phyloP scores from a whole-genome alignment of 2,329 filamentous ascomycete genomes.

The Fusarium neocosmosporiellum region DNA sequence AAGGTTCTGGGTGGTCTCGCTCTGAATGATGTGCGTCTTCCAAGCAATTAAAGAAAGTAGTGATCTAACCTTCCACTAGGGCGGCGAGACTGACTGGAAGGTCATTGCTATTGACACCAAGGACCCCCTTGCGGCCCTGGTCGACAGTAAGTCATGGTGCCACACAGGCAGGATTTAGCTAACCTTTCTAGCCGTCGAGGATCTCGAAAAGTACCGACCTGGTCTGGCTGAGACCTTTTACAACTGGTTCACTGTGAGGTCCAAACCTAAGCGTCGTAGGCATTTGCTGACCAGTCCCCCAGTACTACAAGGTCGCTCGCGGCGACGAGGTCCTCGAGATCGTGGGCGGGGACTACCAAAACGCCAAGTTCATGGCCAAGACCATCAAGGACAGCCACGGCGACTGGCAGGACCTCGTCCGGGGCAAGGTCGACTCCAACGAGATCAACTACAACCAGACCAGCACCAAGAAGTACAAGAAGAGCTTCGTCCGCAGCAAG shows the following conservation, averaged over 20 bases:
- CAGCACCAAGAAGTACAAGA: constrained; percentile 41
- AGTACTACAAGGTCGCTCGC: constrained; percentile 56
- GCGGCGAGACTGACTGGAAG: constrained; percentile 55
- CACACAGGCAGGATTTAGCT: background rate
- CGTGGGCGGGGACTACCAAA: constrained; percentile 50
- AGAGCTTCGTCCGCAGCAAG: constrained; percentile 49
- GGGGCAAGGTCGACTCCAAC: constrained; percentile 49
- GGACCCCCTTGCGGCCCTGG: constrained; percentile 50
- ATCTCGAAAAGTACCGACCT: constrained; percentile 54
- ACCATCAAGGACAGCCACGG: constrained; percentile 51
- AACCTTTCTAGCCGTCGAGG: constrained; percentile 46
- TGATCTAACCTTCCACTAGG: constrained; percentile 12
- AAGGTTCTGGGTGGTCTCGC: constrained; percentile 55
- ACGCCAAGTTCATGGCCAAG: constrained; percentile 46
- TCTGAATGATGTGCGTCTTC: constrained; percentile 49
- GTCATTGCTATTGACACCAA: constrained; percentile 52
- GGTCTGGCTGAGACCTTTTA: constrained; percentile 49
- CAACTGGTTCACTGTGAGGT: constrained; percentile 53
- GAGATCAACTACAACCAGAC: constrained; percentile 58
- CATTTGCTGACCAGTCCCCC: background rate
- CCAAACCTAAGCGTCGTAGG: fast-evolving
- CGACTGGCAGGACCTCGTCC: constrained; percentile 54
- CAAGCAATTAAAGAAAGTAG: fast-evolving
- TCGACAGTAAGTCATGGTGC: constrained; percentile 45
- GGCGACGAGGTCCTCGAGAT: constrained; percentile 52